Evolutionary conservation across 768 basidiomycete genomes (phyloP).

Genomic region (Trametes sanguinea): DNA sequence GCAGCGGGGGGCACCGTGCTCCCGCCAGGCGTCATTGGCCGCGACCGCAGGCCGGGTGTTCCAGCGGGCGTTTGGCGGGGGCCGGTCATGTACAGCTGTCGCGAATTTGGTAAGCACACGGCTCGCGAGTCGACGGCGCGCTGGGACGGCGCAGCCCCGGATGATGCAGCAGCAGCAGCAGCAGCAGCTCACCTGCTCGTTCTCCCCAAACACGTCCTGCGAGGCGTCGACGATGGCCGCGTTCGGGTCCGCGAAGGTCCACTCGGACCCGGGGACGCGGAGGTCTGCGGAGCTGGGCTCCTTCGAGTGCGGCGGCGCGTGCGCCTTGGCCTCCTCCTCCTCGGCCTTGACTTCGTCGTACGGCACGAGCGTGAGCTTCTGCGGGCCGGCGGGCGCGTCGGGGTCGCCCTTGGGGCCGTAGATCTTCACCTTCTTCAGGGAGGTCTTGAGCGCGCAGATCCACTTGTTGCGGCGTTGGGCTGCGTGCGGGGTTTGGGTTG

Average conservation of each 20-base stretch:
- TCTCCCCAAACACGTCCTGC: conserved; percentile 24
- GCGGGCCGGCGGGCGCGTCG: conserved; percentile 50
- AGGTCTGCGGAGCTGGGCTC: conserved; percentile 11
- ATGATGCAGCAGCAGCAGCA: no score
- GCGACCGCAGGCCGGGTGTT: conserved; percentile 9
- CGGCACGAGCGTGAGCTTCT: conserved; percentile 70
- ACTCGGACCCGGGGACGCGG: conserved; percentile 24
- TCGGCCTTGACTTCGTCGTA: conserved; percentile 57
- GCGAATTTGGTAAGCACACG: background rate
- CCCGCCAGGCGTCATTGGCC: conserved; percentile 12
- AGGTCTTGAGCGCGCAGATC: conserved; percentile 82
- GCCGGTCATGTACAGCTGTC: conserved; percentile 23
- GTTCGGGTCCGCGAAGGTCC: conserved; percentile 30
- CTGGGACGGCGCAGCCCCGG: no score
- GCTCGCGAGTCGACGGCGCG: no score
- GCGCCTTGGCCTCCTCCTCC: conserved; percentile 14
- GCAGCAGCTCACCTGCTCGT: conserved; percentile 24
- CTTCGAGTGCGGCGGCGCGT: background rate
- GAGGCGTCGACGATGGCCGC: conserved; percentile 15
- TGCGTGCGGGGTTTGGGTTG: background rate
- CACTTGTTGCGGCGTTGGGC: conserved; percentile 83
- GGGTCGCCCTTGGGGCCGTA: conserved; percentile 68
- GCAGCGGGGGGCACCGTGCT: background rate
- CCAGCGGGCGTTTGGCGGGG: conserved; percentile 12
- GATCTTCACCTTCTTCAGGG: conserved; percentile 68